Evolutionary conservation across 129 eudicot species (phyloP).

Genomic region (Pittosporum tobira): DNA sequence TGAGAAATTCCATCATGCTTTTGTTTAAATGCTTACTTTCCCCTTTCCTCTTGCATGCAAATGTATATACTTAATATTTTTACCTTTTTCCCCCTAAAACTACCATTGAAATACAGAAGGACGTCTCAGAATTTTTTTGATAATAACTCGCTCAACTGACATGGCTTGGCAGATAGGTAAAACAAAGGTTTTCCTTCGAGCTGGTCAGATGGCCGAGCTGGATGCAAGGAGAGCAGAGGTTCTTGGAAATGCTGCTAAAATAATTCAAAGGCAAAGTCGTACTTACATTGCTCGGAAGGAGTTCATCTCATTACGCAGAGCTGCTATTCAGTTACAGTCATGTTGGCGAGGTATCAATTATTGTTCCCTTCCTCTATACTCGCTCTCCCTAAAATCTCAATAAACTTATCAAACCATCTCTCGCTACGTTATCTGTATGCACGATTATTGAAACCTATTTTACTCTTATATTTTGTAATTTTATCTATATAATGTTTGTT

Average conservation of each 20-base stretch:
- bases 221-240: slow-evolving; percentile 99
- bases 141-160: slow-evolving; percentile 4
- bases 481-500: too few relatives aligned
- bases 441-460: too few relatives aligned
- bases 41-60: neutral
- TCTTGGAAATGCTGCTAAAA: slow-evolving; percentile 92
- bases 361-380: neutral
- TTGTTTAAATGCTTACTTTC: too few relatives aligned
- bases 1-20: neutral
- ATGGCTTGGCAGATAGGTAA: slow-evolving; percentile 78
- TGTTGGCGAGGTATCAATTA: slow-evolving; percentile 76
- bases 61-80: neutral
- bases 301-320: slow-evolving; percentile 59
- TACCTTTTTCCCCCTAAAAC: neutral
- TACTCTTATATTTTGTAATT: too few relatives aligned
- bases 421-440: too few relatives aligned
- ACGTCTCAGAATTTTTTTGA: neutral
- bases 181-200: slow-evolving; percentile 92
- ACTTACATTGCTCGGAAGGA: slow-evolving; percentile 90
- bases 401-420: too few relatives aligned
- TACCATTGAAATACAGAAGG: neutral
- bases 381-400: too few relatives aligned
- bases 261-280: slow-evolving; percentile 82
- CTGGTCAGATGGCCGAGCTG: slow-evolving; percentile 99
- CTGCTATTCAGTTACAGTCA: slow-evolving; percentile 89